Conservation (phyloP, 1,284 basidiomycete species). For the Ustilago cynodontis region DNA sequence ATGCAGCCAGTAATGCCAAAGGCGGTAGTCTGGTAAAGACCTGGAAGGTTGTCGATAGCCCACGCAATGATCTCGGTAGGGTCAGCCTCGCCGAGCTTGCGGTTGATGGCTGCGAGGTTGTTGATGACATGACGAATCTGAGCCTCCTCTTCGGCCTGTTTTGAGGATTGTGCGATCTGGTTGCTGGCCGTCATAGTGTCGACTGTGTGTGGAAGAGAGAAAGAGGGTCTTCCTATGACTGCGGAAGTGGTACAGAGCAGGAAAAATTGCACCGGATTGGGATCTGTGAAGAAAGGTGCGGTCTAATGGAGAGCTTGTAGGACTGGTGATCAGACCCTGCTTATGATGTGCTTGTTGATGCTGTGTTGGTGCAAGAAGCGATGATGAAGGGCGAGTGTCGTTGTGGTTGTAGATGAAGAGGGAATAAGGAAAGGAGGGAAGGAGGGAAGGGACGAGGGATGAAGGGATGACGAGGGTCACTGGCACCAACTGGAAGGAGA, state of each 20-base stretch:
- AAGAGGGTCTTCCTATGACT: no score
- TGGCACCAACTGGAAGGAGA: not conserved
- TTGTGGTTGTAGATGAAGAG: conserved; percentile 3
- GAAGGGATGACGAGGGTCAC: not conserved
- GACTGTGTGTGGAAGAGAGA: not conserved
- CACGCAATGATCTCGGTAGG: conserved; percentile 66
- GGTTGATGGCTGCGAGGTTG: conserved; percentile 65
- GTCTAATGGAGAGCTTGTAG: not conserved
- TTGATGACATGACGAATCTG: conserved; percentile 47
- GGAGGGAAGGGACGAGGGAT: not conserved
- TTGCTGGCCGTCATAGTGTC: conserved; percentile 31
- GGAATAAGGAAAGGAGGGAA: conserved; percentile 3
- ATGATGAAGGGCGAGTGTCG: conserved; percentile 9
- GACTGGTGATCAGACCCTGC: not conserved
- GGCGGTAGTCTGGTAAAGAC: conserved; percentile 69
- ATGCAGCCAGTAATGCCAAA: conserved; percentile 69
- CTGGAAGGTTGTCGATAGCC: conserved; percentile 68
- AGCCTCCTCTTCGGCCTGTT: conserved; percentile 48
- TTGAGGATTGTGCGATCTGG: conserved; percentile 47
- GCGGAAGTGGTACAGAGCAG: no score
- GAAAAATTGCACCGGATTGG: no score
- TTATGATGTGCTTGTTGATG: not conserved
- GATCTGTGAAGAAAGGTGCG: no score
- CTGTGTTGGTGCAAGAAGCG: not conserved
- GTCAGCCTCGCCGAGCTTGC: conserved; percentile 60